Evolutionary conservation across 148 eudicot species (phyloP).

Genomic region (Chenopodium quinoa): DNA sequence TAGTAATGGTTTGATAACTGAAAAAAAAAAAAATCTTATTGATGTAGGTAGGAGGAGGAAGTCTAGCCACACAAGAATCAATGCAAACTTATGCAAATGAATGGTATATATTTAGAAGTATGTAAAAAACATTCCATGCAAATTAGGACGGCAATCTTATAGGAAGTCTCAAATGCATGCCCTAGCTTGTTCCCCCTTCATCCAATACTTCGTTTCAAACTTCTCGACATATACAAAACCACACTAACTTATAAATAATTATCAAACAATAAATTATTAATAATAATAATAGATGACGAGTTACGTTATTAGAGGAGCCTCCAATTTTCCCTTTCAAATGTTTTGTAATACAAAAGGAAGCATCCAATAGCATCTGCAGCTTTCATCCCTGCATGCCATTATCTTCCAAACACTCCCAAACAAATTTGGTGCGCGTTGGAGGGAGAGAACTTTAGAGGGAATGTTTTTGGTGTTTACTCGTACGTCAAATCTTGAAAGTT

Average conservation of each 20-base stretch:
- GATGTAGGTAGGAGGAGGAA: too few species aligned
- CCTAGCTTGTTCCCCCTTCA: constrained; percentile 19
- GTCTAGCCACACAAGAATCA: background rate
- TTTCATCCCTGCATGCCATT: constrained; percentile 67
- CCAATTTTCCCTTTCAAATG: background rate
- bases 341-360: constrained; percentile 11
- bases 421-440: constrained; percentile 39
- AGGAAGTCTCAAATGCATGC: constrained; percentile 35
- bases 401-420: constrained; percentile 50
- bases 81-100: background rate
- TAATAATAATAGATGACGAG: background rate
- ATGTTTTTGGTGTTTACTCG: constrained; percentile 30
- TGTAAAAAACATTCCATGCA: constrained; percentile 18
- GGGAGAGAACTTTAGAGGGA: constrained; percentile 27
- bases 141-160: constrained; percentile 27
- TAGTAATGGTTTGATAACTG: too few species aligned
- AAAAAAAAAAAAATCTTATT: constrained; percentile 5
- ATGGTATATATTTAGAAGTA: constrained; percentile 5
- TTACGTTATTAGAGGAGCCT: too few species aligned
- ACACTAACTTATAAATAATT: background rate
- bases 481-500: too few species aligned
- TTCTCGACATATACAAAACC: constrained; percentile 9
- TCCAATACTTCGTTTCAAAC: constrained; percentile 3
- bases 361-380: constrained; percentile 48
- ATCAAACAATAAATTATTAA: background rate